Conservation (phyloP, 495 filamentous ascomycete genomes). For the Umbilicaria muhlenbergii region DNA sequence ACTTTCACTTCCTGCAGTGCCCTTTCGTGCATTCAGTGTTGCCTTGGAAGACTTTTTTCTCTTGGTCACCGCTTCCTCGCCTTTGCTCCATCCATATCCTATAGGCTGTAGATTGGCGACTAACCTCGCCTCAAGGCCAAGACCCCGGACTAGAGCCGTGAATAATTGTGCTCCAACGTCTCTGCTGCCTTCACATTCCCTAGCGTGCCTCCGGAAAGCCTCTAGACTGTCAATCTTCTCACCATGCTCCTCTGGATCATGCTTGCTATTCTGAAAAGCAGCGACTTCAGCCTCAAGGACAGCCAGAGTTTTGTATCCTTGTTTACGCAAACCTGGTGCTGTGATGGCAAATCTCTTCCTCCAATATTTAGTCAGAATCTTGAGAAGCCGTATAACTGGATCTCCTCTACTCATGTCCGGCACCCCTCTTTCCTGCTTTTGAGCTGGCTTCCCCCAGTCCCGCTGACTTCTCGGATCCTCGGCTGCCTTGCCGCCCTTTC, state of each 20-base stretch:
- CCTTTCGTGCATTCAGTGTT: conserved; percentile 3
- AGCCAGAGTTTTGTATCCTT: conserved; percentile 63
- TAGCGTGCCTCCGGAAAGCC: conserved; percentile 53
- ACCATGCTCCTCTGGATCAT: conserved; percentile 50
- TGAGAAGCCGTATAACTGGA: conserved; percentile 66
- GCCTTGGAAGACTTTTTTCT: conserved; percentile 10
- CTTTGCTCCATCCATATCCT: conserved; percentile 83
- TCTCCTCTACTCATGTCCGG: conserved; percentile 68
- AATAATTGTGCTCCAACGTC: conserved; percentile 87
- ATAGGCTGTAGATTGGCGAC: conserved; percentile 74
- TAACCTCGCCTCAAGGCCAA: conserved; percentile 67
- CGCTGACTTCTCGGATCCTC: conserved; percentile 30
- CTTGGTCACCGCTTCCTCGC: conserved; percentile 46
- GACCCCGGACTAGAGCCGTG: conserved; percentile 66
- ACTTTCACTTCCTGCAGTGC: background rate
- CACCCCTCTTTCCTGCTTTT: conserved; percentile 49
- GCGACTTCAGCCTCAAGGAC: conserved; percentile 49
- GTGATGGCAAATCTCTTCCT: conserved; percentile 66
- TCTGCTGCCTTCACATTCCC: conserved; percentile 61
- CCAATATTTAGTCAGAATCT: conserved; percentile 68
- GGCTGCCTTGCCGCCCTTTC: conserved; percentile 28
- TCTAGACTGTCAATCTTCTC: conserved; percentile 52
- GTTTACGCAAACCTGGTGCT: conserved; percentile 69
- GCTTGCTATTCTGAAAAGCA: conserved; percentile 42
- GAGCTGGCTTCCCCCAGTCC: conserved; percentile 60